Percentiles rank a stretch among this genome's conserved stretches.
These are phyloP conservation scores for Dinochytrium kinnereticum DNA, from an alignment of 371 early-diverging fungal genomes.

Conservation along the genomic window DNA sequence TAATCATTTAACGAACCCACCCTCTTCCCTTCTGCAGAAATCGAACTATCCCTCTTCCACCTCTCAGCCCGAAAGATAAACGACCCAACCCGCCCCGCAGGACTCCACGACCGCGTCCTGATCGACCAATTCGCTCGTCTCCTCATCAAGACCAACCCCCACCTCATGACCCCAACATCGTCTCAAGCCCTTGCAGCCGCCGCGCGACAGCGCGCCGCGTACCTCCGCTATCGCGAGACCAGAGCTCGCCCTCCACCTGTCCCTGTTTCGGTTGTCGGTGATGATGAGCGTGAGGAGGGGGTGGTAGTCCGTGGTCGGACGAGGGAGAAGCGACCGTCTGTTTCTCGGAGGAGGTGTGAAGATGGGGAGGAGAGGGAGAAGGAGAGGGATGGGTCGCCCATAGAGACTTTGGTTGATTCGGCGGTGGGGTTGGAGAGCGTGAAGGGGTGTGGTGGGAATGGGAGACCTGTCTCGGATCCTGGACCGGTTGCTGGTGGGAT, in stretches of 20 bases:
- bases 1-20: too few relatives aligned
- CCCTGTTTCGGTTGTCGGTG: background rate
- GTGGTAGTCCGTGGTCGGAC: background rate
- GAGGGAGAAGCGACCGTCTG: slow-evolving; percentile 2
- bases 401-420: too few relatives aligned
- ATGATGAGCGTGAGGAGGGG: background rate
- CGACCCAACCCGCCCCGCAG: background rate
- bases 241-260: too few relatives aligned
- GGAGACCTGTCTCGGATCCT: background rate
- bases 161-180: background rate
- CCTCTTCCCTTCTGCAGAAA: background rate
- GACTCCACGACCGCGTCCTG: slow-evolving; percentile 1
- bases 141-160: background rate
- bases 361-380: background rate
- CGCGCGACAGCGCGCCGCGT: background rate
- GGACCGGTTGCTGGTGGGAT: background rate
- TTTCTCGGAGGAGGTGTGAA: background rate
- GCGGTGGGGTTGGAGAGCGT: background rate
- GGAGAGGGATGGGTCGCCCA: background rate
- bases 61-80: slow-evolving; percentile 4
- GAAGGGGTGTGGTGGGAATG: background rate
- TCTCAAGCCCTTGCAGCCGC: background rate
- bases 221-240: background rate
- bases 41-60: slow-evolving; percentile 8
- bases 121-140: slow-evolving; percentile 7